Conservation (phyloP, 2,329 filamentous ascomycete species). For the Xylariaceae sp. region DNA sequence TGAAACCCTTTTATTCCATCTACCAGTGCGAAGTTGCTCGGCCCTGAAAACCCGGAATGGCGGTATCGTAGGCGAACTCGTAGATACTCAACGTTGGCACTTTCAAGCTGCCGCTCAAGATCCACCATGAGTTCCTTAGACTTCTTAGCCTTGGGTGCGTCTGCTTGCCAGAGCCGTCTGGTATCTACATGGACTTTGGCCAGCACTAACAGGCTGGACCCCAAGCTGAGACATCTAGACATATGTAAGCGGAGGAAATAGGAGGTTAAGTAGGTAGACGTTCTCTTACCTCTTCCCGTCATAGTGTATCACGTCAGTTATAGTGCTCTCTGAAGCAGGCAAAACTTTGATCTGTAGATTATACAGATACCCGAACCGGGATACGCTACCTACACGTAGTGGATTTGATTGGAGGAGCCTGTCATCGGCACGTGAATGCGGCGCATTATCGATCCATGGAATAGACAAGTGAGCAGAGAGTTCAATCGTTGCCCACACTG, state of each 20-base stretch:
- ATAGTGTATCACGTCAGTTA: slow-evolving; percentile 53
- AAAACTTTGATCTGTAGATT: slow-evolving; percentile 54
- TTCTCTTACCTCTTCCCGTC: slow-evolving; percentile 19
- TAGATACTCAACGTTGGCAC: slow-evolving; percentile 55
- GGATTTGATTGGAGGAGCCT: slow-evolving; percentile 25
- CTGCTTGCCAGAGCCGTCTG: slow-evolving; percentile 7
- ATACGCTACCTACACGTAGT: slow-evolving; percentile 31
- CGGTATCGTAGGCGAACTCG: slow-evolving; percentile 59
- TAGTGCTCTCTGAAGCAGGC: slow-evolving; percentile 47
- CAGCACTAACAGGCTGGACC: slow-evolving; percentile 55
- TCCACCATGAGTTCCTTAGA: slow-evolving; percentile 65
- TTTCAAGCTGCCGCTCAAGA: slow-evolving; percentile 62
- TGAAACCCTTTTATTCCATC: slow-evolving; percentile 47
- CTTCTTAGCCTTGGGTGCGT: slow-evolving; percentile 37
- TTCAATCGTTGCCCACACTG: slow-evolving; percentile 58
- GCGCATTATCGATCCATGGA: slow-evolving; percentile 19
- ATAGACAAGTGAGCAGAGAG: slow-evolving; percentile 49
- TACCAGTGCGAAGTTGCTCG: slow-evolving; percentile 29
- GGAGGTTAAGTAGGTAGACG: background rate
- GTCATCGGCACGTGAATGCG: slow-evolving; percentile 2
- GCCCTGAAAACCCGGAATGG: slow-evolving; percentile 60
- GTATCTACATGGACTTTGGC: slow-evolving; percentile 50
- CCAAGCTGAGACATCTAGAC: slow-evolving; percentile 48
- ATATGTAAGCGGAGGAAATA: slow-evolving; percentile 17
- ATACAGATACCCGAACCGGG: slow-evolving; percentile 54